Base-by-base conservation (phyloP, 176 grass and related monocot genomes). In the Bothriochloa decipiens region DNA sequence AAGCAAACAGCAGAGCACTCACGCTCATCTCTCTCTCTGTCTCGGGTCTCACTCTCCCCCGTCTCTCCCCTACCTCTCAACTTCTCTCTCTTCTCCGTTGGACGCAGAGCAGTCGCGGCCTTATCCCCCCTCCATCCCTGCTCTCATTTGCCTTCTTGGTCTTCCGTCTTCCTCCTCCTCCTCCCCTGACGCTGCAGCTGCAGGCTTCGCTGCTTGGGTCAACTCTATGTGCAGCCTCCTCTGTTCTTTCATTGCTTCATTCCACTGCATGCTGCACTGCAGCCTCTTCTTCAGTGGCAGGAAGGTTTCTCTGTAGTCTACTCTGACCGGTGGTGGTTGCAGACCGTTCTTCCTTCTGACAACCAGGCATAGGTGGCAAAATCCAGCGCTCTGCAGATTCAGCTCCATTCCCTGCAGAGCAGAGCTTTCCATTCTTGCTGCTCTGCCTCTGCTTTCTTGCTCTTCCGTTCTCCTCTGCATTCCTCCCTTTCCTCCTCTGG, bases 231-330 rank as follows among this genome's bases (percentile, higher is more conserved):
- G n/a, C n/a, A n/a, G n/a, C n/a, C n/a, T n/a, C n/a, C n/a, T n/a
- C n/a, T n/a, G n/a, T n/a, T n/a, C n/a, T 77, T 88, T 93, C 82
- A 84, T 85, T 27, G 61, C 61, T 64, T 82, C 68, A 60, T 55
- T 27, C 57, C 33, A 53, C 65, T 76, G 87, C n/a, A n/a, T n/a
- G n/a, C 73, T 89, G 49, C 74, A 57, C 61, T 3, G 35, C 35
- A 17, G 35, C 36, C 77, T 32, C 29, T 32, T 32, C 29, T 32
- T 32, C 29, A 32, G 29, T 32, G 29, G 29, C 29, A 32, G 29
- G 29, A 32, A 88, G 84, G 42, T 85, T 85, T 81, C 72, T 76
- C 82, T 81, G 52, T 55, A 55, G 5, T 57, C 53, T 1, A 4
- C n/a, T n/a, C n/a, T n/a, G n/a, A 17, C 60, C 26, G 8, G 41